Conservation (phyloP, 805 yeast genomes). For the Candida morakotiae region DNA sequence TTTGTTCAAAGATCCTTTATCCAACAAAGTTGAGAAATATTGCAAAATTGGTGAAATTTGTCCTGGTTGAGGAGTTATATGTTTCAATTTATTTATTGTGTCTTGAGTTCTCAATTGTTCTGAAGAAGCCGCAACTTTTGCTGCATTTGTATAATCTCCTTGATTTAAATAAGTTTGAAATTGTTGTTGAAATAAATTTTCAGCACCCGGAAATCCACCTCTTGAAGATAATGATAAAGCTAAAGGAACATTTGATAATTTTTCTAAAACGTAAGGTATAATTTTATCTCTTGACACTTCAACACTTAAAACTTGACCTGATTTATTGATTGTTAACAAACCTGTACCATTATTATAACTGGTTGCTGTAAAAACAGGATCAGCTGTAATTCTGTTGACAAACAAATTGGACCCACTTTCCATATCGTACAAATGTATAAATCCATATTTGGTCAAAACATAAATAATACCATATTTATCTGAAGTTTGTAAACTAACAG, state of each 20-base stretch:
- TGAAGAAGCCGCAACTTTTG: slow-evolving; percentile 94
- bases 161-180: slow-evolving; percentile 78
- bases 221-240: slow-evolving; percentile 89
- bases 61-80: slow-evolving; percentile 88
- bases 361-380: slow-evolving; percentile 89
- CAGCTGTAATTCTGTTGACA: slow-evolving; percentile 94
- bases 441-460: slow-evolving; percentile 91
- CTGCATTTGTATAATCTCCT: slow-evolving; percentile 90
- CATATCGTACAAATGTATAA: slow-evolving; percentile 90
- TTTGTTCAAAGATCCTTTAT: slow-evolving; percentile 88
- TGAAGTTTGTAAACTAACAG: slow-evolving; percentile 85
- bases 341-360: slow-evolving; percentile 72
- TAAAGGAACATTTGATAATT: slow-evolving; percentile 78
- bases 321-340: slow-evolving; percentile 86
- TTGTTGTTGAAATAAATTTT: slow-evolving; percentile 83
- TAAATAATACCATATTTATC: slow-evolving; percentile 83
- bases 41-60: slow-evolving; percentile 91
- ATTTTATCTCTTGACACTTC: slow-evolving; percentile 81
- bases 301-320: slow-evolving; percentile 92
- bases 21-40: slow-evolving; percentile 86
- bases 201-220: slow-evolving; percentile 98
- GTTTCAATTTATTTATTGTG: slow-evolving; percentile 88
- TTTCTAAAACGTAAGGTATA: slow-evolving; percentile 84
- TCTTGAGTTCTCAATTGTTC: slow-evolving; percentile 90
- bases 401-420: slow-evolving; percentile 91